Evolutionary conservation across 805 yeast species (phyloP).

Genomic region (Kluyveromyces lactis): DNA sequence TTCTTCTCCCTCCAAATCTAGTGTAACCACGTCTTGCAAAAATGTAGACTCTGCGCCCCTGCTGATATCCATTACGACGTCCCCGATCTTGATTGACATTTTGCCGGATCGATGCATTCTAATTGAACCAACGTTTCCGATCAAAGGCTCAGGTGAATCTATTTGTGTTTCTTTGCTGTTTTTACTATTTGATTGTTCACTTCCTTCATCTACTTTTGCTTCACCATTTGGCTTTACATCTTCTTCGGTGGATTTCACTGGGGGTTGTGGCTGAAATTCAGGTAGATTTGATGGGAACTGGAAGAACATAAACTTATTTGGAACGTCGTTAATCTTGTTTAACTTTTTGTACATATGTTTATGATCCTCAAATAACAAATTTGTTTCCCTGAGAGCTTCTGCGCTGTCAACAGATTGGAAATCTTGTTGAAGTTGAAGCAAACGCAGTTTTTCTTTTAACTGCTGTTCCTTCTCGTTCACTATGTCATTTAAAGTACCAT

Average conservation of each 20-base stretch:
- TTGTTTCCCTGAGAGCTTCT: conserved; percentile 32
- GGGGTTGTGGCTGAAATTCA: conserved; percentile 18
- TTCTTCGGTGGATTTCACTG: conserved; percentile 10
- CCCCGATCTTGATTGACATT: conserved; percentile 65
- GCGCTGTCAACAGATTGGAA: conserved; percentile 24
- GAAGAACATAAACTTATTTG: conserved; percentile 30
- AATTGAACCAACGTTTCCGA: conserved; percentile 65
- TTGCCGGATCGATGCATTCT: conserved; percentile 81
- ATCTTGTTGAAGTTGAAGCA: conserved; percentile 20
- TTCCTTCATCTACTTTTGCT: conserved; percentile 8
- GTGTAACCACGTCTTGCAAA: conserved; percentile 60
- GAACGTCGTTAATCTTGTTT: conserved; percentile 24
- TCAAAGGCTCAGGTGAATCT: conserved; percentile 8
- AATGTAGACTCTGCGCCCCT: conserved; percentile 64
- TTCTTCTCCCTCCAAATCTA: conserved; percentile 38
- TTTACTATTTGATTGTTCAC: conserved; percentile 10
- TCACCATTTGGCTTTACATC: conserved; percentile 10
- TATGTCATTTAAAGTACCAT: conserved; percentile 11
- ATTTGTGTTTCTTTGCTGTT: conserved; percentile 8
- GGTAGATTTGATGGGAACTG: conserved; percentile 35
- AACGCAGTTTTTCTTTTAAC: conserved; percentile 24
- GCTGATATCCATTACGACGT: conserved; percentile 56
- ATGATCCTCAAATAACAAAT: conserved; percentile 33
- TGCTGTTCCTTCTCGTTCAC: conserved; percentile 19
- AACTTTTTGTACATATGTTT: conserved; percentile 27